These are phyloP conservation scores for Arthrobotrys entomopaga DNA, from an alignment of 2,329 filamentous ascomycete genomes.

Conservation along the genomic window DNA sequence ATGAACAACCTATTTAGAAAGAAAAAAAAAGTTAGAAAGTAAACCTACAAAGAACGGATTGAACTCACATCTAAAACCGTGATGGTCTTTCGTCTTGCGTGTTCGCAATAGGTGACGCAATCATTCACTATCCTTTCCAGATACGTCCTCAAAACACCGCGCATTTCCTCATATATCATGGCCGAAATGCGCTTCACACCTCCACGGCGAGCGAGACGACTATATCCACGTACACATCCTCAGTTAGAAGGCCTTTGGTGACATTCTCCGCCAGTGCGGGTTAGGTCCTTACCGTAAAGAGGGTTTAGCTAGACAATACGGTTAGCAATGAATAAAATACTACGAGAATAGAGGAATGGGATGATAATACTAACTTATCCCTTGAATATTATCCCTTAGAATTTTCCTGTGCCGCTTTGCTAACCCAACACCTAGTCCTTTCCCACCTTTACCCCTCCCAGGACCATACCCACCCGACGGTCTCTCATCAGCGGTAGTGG, in stretches of 20 bases:
- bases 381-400: constrained; percentile 65
- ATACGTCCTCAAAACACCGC: constrained; percentile 66
- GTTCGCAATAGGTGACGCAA: constrained; percentile 67
- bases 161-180: constrained; percentile 71
- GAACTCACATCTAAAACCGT: constrained; percentile 70
- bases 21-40: constrained; percentile 20
- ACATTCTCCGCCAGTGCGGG: not conserved
- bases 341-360: constrained; percentile 41
- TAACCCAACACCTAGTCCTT: constrained; percentile 24
- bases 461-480: not conserved
- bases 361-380: constrained; percentile 66
- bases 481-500: not conserved
- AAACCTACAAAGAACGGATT: constrained; percentile 4
- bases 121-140: constrained; percentile 68
- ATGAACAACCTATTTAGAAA: constrained; percentile 66
- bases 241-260: not conserved
- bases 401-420: constrained; percentile 64
- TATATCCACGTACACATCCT: constrained; percentile 58
- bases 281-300: constrained; percentile 11
- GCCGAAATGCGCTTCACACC: constrained; percentile 79
- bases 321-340: constrained; percentile 3
- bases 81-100: constrained; percentile 71
- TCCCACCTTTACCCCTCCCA: constrained; percentile 21
- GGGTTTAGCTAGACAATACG: constrained; percentile 3
- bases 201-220: constrained; percentile 77